Base-by-base conservation (phyloP, 768 basidiomycete genomes). In the Phylloporus scabripes region DNA sequence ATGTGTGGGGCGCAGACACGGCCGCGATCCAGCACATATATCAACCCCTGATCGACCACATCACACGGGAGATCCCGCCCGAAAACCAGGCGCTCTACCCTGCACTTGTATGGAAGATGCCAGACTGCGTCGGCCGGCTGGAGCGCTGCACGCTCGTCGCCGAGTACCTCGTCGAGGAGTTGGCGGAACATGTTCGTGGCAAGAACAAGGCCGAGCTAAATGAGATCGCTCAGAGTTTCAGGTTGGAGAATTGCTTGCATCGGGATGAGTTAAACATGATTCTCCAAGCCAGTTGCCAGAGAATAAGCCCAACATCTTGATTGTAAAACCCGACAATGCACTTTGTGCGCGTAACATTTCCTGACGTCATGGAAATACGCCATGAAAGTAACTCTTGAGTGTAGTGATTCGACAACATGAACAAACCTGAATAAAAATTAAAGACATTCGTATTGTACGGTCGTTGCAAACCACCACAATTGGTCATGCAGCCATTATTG, bases 1-100 rank as follows among this genome's bases (percentile, higher is more conserved):
- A 91, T 61, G 78, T 82, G 2, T 89, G 87, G 88, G 87, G 87
- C 14, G 76, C 84, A 2, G 84, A 88, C 61, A 78, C 79, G 53
- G 63, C 68, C 10, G 62, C 67, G 31, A 79, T 91, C 40, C 69
- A 70, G 28, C 61, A 77, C 50, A 64, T 83, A 47, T 90, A 87
- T 69, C 62, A 82, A 53, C 85, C 87, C 11, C 69, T 90, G 52
- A 62, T 80, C 50, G 69, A 85, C 37, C 85, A 80, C 54, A 71
- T 89, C 67, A 59, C 75, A 48, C 58, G 77, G 34, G 79, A 82
- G 58, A 72, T 85, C 36, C 77, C 76, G 0, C 65, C 61, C 38
- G 61, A 74, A 55, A 74, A 76, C 67, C 79, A 72, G 53, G 55
- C 63, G n/a, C 69, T 85, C 6, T 85, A 86, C 64, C 82, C 84